Evolutionary conservation across 495 filamentous ascomycete species (phyloP).

Genomic region (Penicillium malachiteum): DNA sequence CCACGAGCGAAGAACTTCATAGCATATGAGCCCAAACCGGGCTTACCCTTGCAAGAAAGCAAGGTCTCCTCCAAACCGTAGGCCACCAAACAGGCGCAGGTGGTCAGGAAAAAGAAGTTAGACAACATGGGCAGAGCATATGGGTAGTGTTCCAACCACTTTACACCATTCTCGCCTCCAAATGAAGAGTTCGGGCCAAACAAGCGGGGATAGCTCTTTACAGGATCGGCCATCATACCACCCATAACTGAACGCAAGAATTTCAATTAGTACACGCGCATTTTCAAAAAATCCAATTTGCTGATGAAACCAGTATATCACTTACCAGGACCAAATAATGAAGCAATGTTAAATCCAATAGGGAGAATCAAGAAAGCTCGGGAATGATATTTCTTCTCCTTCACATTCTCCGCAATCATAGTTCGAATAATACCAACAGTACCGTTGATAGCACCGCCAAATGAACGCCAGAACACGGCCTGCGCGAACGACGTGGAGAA

Average conservation of each 20-base stretch:
- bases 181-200: constrained; percentile 59
- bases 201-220: constrained; percentile 62
- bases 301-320: neutral
- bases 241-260: constrained; percentile 51
- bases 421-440: constrained; percentile 80
- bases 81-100: constrained; percentile 55
- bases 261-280: neutral
- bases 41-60: constrained; percentile 46
- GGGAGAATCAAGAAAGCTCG: constrained; percentile 68
- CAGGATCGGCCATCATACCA: constrained; percentile 72
- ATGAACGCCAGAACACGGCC: constrained; percentile 68
- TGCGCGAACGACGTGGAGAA: constrained; percentile 70
- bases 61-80: constrained; percentile 66
- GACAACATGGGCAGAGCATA: constrained; percentile 77
- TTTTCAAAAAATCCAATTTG: neutral
- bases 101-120: constrained; percentile 63
- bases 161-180: constrained; percentile 52
- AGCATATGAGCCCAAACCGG: constrained; percentile 36
- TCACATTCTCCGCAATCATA: constrained; percentile 78
- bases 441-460: constrained; percentile 78
- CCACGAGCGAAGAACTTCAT: constrained; percentile 32
- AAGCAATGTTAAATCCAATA: constrained; percentile 76
- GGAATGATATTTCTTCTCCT: constrained; percentile 68
- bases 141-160: constrained; percentile 66
- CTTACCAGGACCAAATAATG: constrained; percentile 69